These are phyloP conservation scores for Colletotrichum kahawae DNA, from an alignment of 2,329 filamentous ascomycete species.

Conservation along the genomic window DNA sequence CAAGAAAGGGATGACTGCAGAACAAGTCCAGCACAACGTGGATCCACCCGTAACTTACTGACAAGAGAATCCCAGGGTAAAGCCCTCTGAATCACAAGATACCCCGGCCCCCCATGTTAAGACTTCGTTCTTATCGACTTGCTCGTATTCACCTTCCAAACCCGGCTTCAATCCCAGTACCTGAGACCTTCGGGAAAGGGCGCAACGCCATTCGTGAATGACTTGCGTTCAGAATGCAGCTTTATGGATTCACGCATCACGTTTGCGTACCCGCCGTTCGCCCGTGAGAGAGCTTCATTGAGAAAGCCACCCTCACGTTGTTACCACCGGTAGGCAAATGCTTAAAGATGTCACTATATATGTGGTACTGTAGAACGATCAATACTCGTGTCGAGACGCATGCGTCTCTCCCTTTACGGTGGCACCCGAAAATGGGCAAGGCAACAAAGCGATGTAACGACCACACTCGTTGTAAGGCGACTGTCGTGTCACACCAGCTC, in stretches of 20 bases:
- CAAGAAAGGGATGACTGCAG: not conserved
- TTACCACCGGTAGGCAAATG: not conserved
- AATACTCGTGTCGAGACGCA: not conserved
- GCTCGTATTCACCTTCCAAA: not conserved
- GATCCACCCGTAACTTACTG: not conserved
- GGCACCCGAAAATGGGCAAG: not conserved
- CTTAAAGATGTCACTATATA: not conserved
- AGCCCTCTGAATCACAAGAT: not conserved
- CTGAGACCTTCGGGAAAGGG: not conserved
- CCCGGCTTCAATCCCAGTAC: not conserved
- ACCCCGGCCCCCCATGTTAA: not conserved
- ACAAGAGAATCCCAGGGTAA: not conserved
- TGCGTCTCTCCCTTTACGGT: not conserved
- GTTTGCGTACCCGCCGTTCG: not conserved
- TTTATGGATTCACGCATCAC: not conserved
- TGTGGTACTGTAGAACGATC: not conserved
- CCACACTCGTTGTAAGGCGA: not conserved
- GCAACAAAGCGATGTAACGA: not conserved
- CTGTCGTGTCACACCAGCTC: not conserved
- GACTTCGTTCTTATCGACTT: not conserved
- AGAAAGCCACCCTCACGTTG: not conserved
- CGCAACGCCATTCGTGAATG: not conserved
- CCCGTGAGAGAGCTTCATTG: not conserved
- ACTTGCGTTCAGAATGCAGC: not conserved
- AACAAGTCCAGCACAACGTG: not conserved